Base-by-base conservation (phyloP, 257 asterid genomes). In the Mentha longifolia region DNA sequence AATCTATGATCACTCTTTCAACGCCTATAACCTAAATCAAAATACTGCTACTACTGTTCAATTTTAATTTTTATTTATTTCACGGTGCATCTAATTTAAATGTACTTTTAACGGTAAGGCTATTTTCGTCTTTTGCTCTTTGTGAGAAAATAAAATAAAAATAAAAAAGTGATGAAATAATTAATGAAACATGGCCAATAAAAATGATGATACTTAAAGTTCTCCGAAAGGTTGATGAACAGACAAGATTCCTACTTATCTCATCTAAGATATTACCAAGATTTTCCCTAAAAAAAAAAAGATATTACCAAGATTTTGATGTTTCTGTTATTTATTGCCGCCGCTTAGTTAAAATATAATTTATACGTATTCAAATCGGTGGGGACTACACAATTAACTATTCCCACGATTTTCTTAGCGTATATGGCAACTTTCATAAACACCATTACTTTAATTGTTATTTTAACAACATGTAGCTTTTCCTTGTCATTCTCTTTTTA, bases 161-260 rank as follows among this genome's bases (percentile, higher is more conserved):
- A 39, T 39, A 3, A 39, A 22, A 6, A 39, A 39, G 10, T 39
- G 9, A 6, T 39, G 43, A 3, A 28, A 2, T 39, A 39, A 6
- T 39, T 39, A 39, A 39, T 6, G 43, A 6, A 39, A 39, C 2
- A 39, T 39, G 43, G 43, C 10, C 10, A 39, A 39, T 39, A 4
- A 47, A 13, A 54, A 54, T 69, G 41, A 51, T 75, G 64, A 58
- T 57, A 16, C 16, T 43, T 4, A 10, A 43, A 65, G 9, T 71
- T 64, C 10, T 4, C 15, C 20, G 66, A 57, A 72, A 76, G 70
- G 50, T 76, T 45, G 70, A 62, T 47, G 54, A 42, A 56, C 20
- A 71, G 70, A 51, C 70, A 80, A 77, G 82, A 81, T 70, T 74
- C 68, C 73, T 52, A 59, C 75, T 70, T 71, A 78, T 80, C 84